Evolutionary conservation across 805 yeast species (phyloP), one percentile per base, ranked within the genome.

Genomic region (Suhomyces vadensis): DNA sequence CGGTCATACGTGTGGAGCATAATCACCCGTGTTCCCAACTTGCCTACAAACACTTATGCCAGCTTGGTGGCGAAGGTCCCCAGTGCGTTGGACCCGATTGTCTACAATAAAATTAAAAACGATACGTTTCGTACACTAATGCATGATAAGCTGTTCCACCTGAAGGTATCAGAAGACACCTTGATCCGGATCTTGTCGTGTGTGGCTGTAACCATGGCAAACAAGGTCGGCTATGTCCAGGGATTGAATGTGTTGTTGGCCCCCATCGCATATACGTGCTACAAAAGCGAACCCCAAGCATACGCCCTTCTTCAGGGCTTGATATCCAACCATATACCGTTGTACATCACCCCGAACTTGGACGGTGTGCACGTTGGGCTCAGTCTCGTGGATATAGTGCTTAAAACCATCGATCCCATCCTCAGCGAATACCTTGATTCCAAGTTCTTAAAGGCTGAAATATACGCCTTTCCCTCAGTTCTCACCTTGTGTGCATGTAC

Each of bases 221-320:
- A 54, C 41, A 58, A 57, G 31, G 67, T 61, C 5, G 76, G 76
- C 0, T 88, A 88, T 57, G 96, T 90, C n/a, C 97, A 90, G 60
- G 97, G 97, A 2, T 81, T 91, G 85, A 90, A 90, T 59, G 89
- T 90, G 0, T 62, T 90, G 17, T 75, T 85, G 19, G 97, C 96
- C 0, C 96, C 97, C 1, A 78, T 90, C 43, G 76, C 89, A 13
- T 90, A 79, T 58, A 75, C 85, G 1, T 75, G 85, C 53, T 60
- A 67, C 47, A 81, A 83, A 33, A 79, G 89, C 26, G 97, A 90
- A 60, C 90, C 96, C 0, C 88, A 89, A 64, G 94, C 96, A 1
- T 89, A 82, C 59, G 79, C 85, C 8, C 48, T 91, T 26, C 81
- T 88, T 52, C 81, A 82, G 41, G 74, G 77, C 17, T 64, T 90